Evolutionary conservation across 1,139 yeast genomes (phyloP), one percentile per base, ranked within the genome.

Genomic region (Saccharomyces hybrid): DNA sequence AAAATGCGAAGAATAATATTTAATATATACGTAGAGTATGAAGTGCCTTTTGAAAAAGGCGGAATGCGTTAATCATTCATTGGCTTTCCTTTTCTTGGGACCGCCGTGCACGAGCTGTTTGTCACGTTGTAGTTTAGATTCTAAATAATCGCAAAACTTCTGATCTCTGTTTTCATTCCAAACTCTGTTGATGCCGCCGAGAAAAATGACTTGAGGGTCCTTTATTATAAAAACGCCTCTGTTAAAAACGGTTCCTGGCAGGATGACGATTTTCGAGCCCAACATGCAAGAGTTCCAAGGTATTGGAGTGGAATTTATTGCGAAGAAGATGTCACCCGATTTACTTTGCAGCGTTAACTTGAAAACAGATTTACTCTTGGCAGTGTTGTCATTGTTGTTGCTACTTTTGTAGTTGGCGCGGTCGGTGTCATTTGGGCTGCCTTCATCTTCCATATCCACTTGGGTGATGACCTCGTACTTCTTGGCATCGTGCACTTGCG

Each of bases 261-360:
- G 60, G 11, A 67, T 55, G 11, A 68, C 57, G 3, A 68, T 48
- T 50, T 70, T 70, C 1, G 72, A 62, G 2, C 73, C 72, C 46
- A 69, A 51, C 52, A 60, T 57, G 27, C 67, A 65, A n/a, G 57
- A 56, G 6, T 59, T 55, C 62, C 68, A 65, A 11, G 65, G 55
- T 29, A 69, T 53, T 19, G 64, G 60, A 29, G 59, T 59, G 8
- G 65, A 52, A 51, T 74, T 76, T 27, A 73, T 62, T 0, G 74
- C 79, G 57, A 64, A 75, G 50, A 69, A 70, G 5, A 73, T 55
- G 46, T 67, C 66, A 1, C 75, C 76, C 25, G 58, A 57, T 29
- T 69, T 62, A 54, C 71, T 77, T 57, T 75, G 78, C 38, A 76
- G 55, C 0, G 75, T 70, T 5, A 76, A 57, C 49, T 73, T 75